phyloP scores from a whole-genome alignment of 495 filamentous ascomycete genomes.

The Lepraria neglecta region DNA sequence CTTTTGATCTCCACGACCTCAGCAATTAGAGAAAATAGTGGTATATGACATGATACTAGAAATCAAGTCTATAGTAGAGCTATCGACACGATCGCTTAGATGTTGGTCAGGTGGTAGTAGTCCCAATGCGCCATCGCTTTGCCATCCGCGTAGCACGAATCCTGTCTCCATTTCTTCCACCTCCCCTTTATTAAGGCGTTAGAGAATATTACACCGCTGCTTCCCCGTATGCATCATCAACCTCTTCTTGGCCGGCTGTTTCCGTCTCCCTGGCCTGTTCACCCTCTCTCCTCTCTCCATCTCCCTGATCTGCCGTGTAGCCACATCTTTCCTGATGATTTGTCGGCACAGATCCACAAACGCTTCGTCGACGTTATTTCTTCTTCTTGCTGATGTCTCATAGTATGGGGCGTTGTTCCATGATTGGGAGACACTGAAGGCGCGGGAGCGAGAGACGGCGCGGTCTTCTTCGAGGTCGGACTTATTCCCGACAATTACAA shows the following conservation, averaged over 20 bases:
- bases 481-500: conserved; percentile 98
- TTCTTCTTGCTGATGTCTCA: conserved; percentile 78
- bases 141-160: not conserved
- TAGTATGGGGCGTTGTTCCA: conserved; percentile 94
- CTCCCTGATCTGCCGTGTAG: conserved; percentile 40
- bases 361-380: conserved; percentile 89
- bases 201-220: conserved; percentile 14
- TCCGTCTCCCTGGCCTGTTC: not conserved
- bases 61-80: conserved; percentile 1
- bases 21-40: not conserved
- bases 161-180: not conserved
- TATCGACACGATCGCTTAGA: not conserved
- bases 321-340: conserved; percentile 70
- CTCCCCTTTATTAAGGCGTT: not conserved
- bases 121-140: conserved; percentile 9
- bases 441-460: conserved; percentile 70
- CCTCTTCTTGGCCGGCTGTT: conserved; percentile 1
- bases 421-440: conserved; percentile 77
- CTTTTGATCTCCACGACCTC: not conserved
- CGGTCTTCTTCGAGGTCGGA: conserved; percentile 91
- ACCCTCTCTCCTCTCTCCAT: conserved; percentile 31
- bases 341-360: conserved; percentile 90
- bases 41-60: not conserved
- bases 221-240: not conserved
- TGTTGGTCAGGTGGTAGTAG: not conserved